Conservation (phyloP, 1,284 basidiomycete species). For the Entoloma clypeatum region DNA sequence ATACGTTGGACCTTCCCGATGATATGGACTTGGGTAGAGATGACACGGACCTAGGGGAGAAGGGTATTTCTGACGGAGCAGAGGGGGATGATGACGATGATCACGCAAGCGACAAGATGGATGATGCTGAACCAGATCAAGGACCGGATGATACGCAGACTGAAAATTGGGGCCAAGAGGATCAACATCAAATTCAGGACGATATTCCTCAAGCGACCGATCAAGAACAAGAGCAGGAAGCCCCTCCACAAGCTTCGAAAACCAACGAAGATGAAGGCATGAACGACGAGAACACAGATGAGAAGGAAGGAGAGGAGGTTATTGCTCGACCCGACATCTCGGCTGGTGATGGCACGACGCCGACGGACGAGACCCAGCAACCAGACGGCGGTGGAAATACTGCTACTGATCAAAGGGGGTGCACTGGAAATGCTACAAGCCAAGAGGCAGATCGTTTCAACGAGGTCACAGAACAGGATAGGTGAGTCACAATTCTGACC, state of each 20-base stretch:
- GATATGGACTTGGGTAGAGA: conserved; percentile 73
- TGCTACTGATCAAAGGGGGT: conserved; percentile 31
- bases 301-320: conserved; percentile 35
- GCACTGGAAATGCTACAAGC: conserved; percentile 27
- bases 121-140: conserved; percentile 14
- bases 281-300: conserved; percentile 21
- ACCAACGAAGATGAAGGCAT: conserved; percentile 20
- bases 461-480: conserved; percentile 27
- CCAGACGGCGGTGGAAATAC: conserved; percentile 28
- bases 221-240: conserved; percentile 36
- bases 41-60: conserved; percentile 50
- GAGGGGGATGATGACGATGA: conserved; percentile 43
- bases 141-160: conserved; percentile 40
- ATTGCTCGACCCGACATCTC: conserved; percentile 39
- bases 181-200: conserved; percentile 41
- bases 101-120: conserved; percentile 31
- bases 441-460: conserved; percentile 27
- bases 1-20: conserved; percentile 82
- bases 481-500: conserved; percentile 24
- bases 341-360: conserved; percentile 32
- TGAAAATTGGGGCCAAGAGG: conserved; percentile 41
- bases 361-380: conserved; percentile 27
- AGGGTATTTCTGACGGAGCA: conserved; percentile 32
- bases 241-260: conserved; percentile 37
- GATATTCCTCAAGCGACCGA: conserved; percentile 23